A percentile compares a stretch with the other conserved stretches of the same genome.
Conservation (phyloP, 1,284 basidiomycete species). For the Moesziomyces globuligerus region DNA sequence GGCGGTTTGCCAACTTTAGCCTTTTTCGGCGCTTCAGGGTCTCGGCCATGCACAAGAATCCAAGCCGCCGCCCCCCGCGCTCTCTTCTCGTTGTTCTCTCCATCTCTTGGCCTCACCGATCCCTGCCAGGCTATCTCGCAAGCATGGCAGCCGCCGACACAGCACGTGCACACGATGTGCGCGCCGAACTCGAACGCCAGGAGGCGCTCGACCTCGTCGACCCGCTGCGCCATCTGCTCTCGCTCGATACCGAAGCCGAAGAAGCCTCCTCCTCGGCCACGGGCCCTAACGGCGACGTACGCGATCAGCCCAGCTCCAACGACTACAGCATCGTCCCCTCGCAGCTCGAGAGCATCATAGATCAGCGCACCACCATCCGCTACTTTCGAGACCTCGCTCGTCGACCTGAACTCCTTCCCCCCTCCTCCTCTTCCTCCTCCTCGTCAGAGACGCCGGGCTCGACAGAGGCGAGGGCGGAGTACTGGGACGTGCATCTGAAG, state of each 20-base stretch:
- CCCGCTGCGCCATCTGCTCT: conserved; percentile 76
- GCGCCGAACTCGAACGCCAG: conserved; percentile 19
- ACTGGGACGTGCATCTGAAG: conserved; percentile 69
- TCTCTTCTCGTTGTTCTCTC: conserved; percentile 3
- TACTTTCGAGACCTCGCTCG: conserved; percentile 40
- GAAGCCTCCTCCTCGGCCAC: neutral
- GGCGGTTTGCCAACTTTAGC: too few species aligned
- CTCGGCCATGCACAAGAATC: too few species aligned
- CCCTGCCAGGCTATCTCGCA: too few species aligned
- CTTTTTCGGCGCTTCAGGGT: too few species aligned
- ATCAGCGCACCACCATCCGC: conserved; percentile 42
- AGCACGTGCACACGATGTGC: neutral
- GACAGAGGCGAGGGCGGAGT: neutral
- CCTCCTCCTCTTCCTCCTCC: too few species aligned
- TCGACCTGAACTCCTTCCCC: conserved; percentile 17
- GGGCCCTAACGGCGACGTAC: conserved; percentile 3
- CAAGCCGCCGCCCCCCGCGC: too few species aligned
- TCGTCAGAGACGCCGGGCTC: neutral
- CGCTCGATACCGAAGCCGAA: conserved; percentile 32
- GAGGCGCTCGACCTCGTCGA: conserved; percentile 74
- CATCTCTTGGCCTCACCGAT: neutral
- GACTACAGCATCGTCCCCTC: conserved; percentile 70
- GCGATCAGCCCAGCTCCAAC: conserved; percentile 13
- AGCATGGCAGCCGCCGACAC: neutral
- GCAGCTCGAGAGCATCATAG: conserved; percentile 72